Base-by-base conservation (phyloP, 352 stramenopile genomes). In the Globisporangium camurandrum region DNA sequence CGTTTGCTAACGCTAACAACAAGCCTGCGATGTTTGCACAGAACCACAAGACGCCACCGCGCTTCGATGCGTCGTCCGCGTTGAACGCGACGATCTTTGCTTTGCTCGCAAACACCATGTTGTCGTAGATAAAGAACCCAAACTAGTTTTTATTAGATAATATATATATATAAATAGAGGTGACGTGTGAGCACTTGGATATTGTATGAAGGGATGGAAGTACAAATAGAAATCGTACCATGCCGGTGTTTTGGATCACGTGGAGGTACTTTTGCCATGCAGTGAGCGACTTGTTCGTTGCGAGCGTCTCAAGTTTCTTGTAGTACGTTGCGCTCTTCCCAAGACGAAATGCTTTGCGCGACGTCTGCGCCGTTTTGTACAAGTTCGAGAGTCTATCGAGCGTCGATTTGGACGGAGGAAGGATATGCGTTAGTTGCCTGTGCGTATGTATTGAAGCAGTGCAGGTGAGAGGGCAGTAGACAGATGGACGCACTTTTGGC, bases 91-190 rank as follows among this genome's bases (percentile, higher is more conserved):
- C 48, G 36, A 94, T 52, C 48, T 91, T 90, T 53, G 73, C 71
- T 46, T 88, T 89, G 71, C 76, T 78, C 33, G 73, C 66, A 57
- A 94, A 94, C n/a, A 67, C 80, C 61, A 85, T 62, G 57, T 94
- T 94, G 70, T 94, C 84, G 60, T 86, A 88, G 34, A 92, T 46
- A 46, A 93, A 92, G 71, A 90, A 94, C 46, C 78, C 79, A 37
- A 88, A 62, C 78, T 73, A 26, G 4, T 8, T n/a, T 17, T 20
- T 7, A 0, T 17, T 20, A 39, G 19, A 17, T 34, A 0, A 48
- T 12, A 16, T 7, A 10, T 3, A 9, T 39, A 22, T 22, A 51
- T 44, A 27, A 22, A 12, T 4, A 14, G 33, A 40, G 7, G 38
- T 9, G 24, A 11, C 17, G 20, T n/a, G 37, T 39, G n/a, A 47